Evolutionary conservation across 352 stramenopile genomes (phyloP), one percentile per base, ranked within the genome.

Genomic region (Phytophthora capsici): DNA sequence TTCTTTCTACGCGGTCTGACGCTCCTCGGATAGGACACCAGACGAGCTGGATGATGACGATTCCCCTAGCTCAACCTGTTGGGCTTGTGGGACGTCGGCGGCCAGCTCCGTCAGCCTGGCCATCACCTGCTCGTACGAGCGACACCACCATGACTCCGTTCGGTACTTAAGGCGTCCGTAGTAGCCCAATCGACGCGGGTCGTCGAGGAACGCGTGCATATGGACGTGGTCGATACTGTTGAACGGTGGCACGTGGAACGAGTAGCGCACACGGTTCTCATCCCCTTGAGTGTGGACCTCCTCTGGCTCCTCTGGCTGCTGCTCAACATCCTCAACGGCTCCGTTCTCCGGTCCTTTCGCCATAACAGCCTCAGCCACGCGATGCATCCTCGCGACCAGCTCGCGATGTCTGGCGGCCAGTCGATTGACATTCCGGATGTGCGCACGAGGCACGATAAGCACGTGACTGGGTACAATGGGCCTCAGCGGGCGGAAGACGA

Each of bases 221-320:
- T 95, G 87, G 25, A 95, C 84, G 63, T 95, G 87, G 67, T 95
- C 87, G 61, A 94, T 95, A 63, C 81, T 92, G 75, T 95, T 95
- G 63, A 94, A 94, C 9, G 87, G 87, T 19, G 87, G 87, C 34
- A 77, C 58, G 26, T 75, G 65, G 57, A 91, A 89, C 32, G 75
- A 90, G 37, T 88, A 87, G 20, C 82, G 85, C 20, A 89, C 68
- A 1, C 30, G 46, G 10, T 62, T 61, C 36, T 60, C 53, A n/a
- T 61, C 44, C 3, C n/a, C 12, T 19, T 65, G 26, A 19, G 3
- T 16, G 7, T 51, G 34, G 30, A 22, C 28, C 30, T 63, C 12
- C 7, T 57, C 26, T 1, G 26, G 23, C 2, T 19, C 52, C 32
- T 62, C 46, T n/a, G 52, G 46, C 44, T 73, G 38, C 22, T 57